Percentiles rank a stretch among this genome's conserved stretches.
phyloP scores from a whole-genome alignment of 805 yeast species.

The Starmerella geochares region DNA sequence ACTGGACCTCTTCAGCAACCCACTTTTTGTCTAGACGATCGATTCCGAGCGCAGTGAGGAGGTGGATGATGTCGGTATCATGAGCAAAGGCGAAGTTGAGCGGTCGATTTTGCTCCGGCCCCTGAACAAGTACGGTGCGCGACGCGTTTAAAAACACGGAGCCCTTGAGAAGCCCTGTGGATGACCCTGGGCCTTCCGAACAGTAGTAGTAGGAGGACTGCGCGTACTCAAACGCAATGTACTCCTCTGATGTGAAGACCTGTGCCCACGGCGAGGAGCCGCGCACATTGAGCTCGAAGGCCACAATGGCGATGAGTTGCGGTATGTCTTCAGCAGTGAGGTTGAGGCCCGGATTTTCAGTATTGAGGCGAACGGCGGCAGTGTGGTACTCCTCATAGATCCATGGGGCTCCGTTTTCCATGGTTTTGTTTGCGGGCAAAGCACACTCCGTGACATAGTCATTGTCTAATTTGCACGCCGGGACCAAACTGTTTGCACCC shows the following conservation, averaged over 20 bases:
- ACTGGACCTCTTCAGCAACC: constrained; percentile 34
- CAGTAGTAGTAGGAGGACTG: constrained; percentile 24
- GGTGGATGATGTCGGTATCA: constrained; percentile 47
- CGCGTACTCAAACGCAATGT: constrained; percentile 26
- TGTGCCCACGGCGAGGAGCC: constrained; percentile 38
- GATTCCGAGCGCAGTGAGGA: constrained; percentile 42
- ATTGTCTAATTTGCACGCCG: constrained; percentile 26
- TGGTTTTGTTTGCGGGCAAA: neutral
- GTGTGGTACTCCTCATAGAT: constrained; percentile 16
- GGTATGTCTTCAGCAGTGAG: constrained; percentile 36
- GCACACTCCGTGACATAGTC: constrained; percentile 5
- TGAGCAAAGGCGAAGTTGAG: constrained; percentile 45
- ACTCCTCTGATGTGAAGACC: constrained; percentile 27
- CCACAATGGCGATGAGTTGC: constrained; percentile 38
- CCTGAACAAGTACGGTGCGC: constrained; percentile 37
- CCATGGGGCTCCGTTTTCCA: constrained; percentile 14
- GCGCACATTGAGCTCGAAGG: constrained; percentile 39
- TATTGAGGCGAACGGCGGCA: constrained; percentile 25
- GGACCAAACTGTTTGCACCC: constrained; percentile 25
- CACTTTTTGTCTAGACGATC: constrained; percentile 35
- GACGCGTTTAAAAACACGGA: constrained; percentile 43
- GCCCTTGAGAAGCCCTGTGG: constrained; percentile 32
- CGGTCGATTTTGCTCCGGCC: constrained; percentile 32
- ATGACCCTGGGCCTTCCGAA: constrained; percentile 28
- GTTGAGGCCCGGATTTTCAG: constrained; percentile 29